Base-by-base conservation (phyloP, 2,329 filamentous ascomycete genomes). In the Chaetomium olivaceum region DNA sequence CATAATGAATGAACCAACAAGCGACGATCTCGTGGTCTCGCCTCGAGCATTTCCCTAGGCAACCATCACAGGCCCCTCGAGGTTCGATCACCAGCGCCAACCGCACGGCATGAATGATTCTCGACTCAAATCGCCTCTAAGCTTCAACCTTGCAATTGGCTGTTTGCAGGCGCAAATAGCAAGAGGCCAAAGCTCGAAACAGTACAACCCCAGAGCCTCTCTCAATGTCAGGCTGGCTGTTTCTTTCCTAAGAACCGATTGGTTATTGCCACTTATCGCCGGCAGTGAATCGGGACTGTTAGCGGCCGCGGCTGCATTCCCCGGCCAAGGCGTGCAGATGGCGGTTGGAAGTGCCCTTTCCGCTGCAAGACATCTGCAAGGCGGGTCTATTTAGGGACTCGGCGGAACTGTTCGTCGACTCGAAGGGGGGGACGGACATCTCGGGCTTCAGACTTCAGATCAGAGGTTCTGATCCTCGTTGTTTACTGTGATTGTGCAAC, bases 281-380 rank as follows among this genome's bases (percentile, higher is more conserved):
- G 54, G 54, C 14, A 54, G 33, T 57, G 39, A 14, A 50, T 31
- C 19, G 33, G 65, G 65, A 64, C 66, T 62, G 36, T 69, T 69
- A 65, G 60, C 67, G 59, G 58, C 67, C 63, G 67, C 62, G 46
- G 59, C 63, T 52, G 60, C 64, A 60, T 62, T 59, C 52, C 60
- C 50, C 58, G 33, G 29, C 16, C 21, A 54, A 19, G 61, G 33
- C 12, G 16, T n/a, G 52, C 25, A 50, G 57, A 56, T 46, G 68
- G 68, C 68, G 68, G 70, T 67, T 71, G 68, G 70, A 68, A 71
- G 25, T 61, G 55, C 57, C 58, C 61, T 58, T 63, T 69, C 70
- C 70, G 70, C 63, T 69, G 70, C 68, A 68, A 50, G 62, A 59
- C 21, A 58, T 57, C 66, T 68, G 64, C 66, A 65, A 65, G 56